phyloP scores from a whole-genome alignment of 2,329 filamentous ascomycete species.

The Colletotrichum noveboracense region DNA sequence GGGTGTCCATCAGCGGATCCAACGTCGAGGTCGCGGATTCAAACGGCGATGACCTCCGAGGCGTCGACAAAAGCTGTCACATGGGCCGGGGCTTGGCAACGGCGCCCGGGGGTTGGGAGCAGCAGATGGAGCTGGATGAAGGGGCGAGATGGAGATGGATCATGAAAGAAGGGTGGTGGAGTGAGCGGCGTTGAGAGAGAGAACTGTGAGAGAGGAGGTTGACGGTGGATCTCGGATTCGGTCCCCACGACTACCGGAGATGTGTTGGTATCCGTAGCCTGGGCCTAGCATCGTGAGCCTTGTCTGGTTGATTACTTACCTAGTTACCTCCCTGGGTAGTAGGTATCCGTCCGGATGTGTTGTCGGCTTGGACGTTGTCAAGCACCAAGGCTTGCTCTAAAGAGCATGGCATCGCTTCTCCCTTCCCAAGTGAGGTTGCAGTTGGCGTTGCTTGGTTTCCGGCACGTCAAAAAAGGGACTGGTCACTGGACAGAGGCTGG shows the following conservation, averaged over 20 bases:
- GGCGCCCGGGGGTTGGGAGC: slow-evolving; percentile 1
- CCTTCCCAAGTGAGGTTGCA: not conserved
- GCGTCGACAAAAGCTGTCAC: not conserved
- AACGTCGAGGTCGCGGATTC: not conserved
- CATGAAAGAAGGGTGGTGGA: not conserved
- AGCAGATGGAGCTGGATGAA: not conserved
- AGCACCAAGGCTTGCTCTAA: not conserved
- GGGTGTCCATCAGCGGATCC: not conserved
- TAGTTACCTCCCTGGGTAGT: not conserved
- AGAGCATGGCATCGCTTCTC: not conserved
- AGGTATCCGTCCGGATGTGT: not conserved
- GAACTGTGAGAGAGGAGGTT: not conserved
- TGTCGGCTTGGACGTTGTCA: not conserved
- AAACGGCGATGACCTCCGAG: slow-evolving; percentile 1
- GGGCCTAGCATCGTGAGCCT: not conserved
- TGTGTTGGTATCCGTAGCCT: not conserved
- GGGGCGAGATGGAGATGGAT: not conserved
- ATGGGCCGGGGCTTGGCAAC: slow-evolving; percentile 10
- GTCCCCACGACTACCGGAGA: not conserved
- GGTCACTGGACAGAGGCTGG: slow-evolving; percentile 1
- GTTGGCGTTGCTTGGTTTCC: not conserved
- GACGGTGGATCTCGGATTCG: not conserved
- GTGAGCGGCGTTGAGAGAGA: not conserved
- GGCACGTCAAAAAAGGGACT: not conserved
- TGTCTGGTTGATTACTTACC: not conserved